A percentile compares a stretch with the other conserved stretches of the same genome.
Conservation (phyloP, 2,329 filamentous ascomycete genomes). For the Blastomyces silverae region DNA sequence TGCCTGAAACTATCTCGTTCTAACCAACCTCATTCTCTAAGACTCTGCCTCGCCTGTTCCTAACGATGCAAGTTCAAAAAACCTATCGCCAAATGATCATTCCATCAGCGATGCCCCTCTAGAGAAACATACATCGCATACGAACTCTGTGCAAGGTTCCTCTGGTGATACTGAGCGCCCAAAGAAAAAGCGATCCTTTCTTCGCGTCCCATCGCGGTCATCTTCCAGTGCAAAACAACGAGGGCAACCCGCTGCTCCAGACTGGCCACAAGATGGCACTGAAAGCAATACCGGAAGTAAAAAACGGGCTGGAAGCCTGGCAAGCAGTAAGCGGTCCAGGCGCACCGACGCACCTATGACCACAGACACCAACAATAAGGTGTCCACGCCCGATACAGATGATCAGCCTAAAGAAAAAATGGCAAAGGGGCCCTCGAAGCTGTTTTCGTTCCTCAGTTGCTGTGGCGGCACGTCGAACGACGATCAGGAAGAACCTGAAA, state of each 20-base stretch:
- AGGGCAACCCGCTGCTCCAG: constrained; percentile 31
- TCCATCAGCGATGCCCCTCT: constrained; percentile 2
- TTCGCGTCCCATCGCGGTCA: constrained; percentile 35
- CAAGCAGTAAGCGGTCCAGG: constrained; percentile 48
- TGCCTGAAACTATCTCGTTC: constrained; percentile 14
- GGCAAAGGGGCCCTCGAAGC: constrained; percentile 34
- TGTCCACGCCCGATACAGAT: constrained; percentile 29
- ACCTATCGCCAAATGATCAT: constrained; percentile 7
- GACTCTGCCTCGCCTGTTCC: constrained; percentile 17
- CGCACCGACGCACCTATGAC: constrained; percentile 31
- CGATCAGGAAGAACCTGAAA: constrained; percentile 40
- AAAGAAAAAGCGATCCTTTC: constrained; percentile 35
- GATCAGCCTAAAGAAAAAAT: constrained; percentile 37
- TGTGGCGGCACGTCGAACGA: constrained; percentile 43
- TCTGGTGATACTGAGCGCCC: constrained; percentile 24
- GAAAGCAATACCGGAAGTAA: constrained; percentile 41
- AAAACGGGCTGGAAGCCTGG: constrained; percentile 59
- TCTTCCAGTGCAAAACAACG: constrained; percentile 36
- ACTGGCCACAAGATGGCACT: constrained; percentile 31
- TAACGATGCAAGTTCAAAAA: constrained; percentile 13
- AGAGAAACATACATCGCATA: constrained; percentile 9
- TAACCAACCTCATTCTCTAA: constrained; percentile 18
- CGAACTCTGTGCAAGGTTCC: constrained; percentile 14
- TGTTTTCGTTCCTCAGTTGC: constrained; percentile 45
- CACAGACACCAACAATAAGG: constrained; percentile 30